Conservation (phyloP, 192 early-diverging fungal genomes). For the Linnemannia exigua region DNA sequence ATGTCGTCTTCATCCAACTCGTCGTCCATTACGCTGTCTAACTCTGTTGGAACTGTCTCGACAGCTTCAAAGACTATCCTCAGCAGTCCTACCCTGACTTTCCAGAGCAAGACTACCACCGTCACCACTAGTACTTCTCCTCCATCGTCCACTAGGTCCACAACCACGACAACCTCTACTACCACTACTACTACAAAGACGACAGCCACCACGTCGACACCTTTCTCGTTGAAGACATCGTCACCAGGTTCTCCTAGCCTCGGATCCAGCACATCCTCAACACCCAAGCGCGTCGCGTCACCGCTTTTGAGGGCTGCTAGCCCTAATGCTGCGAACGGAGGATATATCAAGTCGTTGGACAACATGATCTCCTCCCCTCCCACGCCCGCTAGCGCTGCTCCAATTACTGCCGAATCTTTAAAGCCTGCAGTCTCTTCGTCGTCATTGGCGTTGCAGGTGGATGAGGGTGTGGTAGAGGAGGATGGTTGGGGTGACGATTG, state of each 20-base stretch:
- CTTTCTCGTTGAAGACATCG: not conserved
- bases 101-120: slow-evolving; percentile 1
- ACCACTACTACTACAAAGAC: not conserved
- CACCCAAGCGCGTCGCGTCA: slow-evolving; percentile 32
- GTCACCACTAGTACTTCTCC: not conserved
- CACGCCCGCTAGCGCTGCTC: not conserved
- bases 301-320: slow-evolving; percentile 23
- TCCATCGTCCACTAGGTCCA: not conserved
- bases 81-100: not conserved
- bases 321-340: not conserved
- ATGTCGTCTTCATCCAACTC: slow-evolving; percentile 22
- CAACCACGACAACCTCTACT: not conserved
- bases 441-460: slow-evolving; percentile 32
- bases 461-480: slow-evolving; percentile 37
- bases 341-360: not conserved
- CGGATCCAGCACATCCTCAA: slow-evolving; percentile 28
- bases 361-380: not conserved
- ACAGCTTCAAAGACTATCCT: slow-evolving; percentile 12
- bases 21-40: slow-evolving; percentile 32
- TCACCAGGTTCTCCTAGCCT: slow-evolving; percentile 13
- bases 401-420: not conserved
- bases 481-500: slow-evolving; percentile 54
- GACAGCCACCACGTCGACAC: not conserved
- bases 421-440: slow-evolving; percentile 1
- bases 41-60: slow-evolving; percentile 14